A percentile compares a stretch with the other conserved stretches of the same genome.
These are phyloP conservation scores for Remersonia thermophila DNA, from an alignment of 2,329 filamentous ascomycete genomes.

Conservation along the genomic window DNA sequence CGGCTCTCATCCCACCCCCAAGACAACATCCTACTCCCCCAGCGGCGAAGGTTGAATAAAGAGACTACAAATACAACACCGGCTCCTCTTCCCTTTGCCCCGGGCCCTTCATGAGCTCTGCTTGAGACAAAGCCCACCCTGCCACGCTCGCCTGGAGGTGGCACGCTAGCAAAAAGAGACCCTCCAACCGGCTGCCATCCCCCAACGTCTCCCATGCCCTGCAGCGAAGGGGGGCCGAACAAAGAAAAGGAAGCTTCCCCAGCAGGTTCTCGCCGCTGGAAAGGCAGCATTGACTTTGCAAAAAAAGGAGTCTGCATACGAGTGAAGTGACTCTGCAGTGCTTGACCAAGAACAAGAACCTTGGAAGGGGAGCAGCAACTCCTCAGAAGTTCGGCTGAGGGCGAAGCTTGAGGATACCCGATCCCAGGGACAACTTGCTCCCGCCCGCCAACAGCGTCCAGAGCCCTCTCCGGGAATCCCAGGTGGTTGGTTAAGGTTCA, in stretches of 20 bases:
- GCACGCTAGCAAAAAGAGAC: slow-evolving; percentile 10
- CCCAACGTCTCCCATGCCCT: slow-evolving; percentile 4
- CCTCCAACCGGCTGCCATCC: slow-evolving; percentile 8
- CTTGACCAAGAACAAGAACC: slow-evolving; percentile 5
- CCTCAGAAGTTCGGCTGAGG: no score
- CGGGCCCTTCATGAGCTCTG: slow-evolving; percentile 9
- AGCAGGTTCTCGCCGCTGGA: slow-evolving; percentile 6
- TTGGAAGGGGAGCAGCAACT: no score
- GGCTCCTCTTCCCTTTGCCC: slow-evolving; percentile 10
- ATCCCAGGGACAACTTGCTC: background rate
- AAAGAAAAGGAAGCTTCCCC: slow-evolving; percentile 11
- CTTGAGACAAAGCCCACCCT: slow-evolving; percentile 16
- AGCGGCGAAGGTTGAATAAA: slow-evolving; percentile 11
- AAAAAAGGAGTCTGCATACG: slow-evolving; percentile 2
- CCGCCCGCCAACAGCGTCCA: no score
- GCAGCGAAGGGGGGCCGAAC: slow-evolving; percentile 4
- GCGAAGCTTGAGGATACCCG: slow-evolving; percentile 6
- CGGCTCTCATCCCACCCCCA: slow-evolving; percentile 6
- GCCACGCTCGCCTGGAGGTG: slow-evolving; percentile 12
- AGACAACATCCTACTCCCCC: background rate
- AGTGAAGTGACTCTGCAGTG: background rate
- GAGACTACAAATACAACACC: slow-evolving; percentile 18
- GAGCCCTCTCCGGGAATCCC: no score
- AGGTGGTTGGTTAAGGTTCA: slow-evolving; percentile 1
- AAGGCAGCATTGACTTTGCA: slow-evolving; percentile 7